phyloP scores from a whole-genome alignment of 306 rosid genomes.

The Cyamopsis tetragonoloba region DNA sequence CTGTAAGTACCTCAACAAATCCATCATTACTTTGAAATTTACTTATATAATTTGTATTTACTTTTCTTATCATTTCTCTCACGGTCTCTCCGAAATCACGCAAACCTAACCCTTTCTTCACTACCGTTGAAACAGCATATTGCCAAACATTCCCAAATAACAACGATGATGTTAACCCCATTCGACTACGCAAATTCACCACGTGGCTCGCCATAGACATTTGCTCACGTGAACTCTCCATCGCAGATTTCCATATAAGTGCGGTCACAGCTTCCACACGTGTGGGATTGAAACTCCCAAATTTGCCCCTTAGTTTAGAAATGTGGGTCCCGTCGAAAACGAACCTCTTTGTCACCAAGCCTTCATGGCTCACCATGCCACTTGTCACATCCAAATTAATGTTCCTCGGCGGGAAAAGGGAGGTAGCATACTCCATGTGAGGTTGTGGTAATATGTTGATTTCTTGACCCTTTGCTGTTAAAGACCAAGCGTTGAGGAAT shows the following conservation, averaged over 20 bases:
- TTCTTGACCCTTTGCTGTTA: background rate
- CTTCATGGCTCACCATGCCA: background rate
- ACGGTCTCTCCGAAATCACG: background rate
- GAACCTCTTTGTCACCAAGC: background rate
- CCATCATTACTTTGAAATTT: background rate
- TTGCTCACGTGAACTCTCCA: background rate
- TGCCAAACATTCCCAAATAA: slow-evolving; percentile 8
- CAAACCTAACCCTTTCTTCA: background rate
- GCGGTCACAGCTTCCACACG: slow-evolving; percentile 20
- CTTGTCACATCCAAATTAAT: background rate
- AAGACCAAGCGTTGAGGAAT: slow-evolving; percentile 15
- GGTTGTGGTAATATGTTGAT: background rate
- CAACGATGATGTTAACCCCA: background rate
- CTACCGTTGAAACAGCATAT: background rate
- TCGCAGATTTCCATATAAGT: slow-evolving; percentile 6
- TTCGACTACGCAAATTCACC: slow-evolving; percentile 11
- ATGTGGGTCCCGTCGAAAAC: background rate
- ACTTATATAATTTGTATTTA: background rate
- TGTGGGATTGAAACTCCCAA: background rate
- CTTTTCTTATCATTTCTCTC: background rate
- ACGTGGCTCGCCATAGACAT: slow-evolving; percentile 8
- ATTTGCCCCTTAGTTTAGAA: background rate
- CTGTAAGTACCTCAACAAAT: background rate
- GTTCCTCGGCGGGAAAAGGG: background rate
- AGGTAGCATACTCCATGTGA: background rate